Evolutionary conservation across 768 basidiomycete species (phyloP), one percentile per base, ranked within the genome.

Genomic region (Lactarius psammicola): DNA sequence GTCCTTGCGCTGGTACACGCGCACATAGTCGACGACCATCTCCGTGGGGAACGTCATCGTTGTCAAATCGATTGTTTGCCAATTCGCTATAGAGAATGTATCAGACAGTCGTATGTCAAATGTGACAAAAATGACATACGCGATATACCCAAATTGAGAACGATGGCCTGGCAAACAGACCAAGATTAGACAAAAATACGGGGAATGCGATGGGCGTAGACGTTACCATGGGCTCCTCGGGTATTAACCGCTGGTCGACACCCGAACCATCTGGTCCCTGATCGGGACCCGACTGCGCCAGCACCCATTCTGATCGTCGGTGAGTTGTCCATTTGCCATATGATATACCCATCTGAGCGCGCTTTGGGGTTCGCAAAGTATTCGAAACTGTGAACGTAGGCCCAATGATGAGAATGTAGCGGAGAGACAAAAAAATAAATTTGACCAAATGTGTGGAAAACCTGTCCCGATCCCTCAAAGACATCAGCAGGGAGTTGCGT

Each of bases 21-120:
- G 82, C 46, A 94, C 86, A 73, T 92, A 94, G 74, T 94, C 90
- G 42, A 93, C 76, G 46, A 82, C 78, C 79, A 92, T 81, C 69
- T 86, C 84, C 0, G 85, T 83, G 0, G 90, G 90, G 80, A 90
- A 91, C 28, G 75, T 74, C 80, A 92, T 80, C 51, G 87, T 81
- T 28, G 77, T 61, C 49, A 81, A 64, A 62, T 87, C 82, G 66
- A 85, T 80, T 3, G 76, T 75, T 67, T 92, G 90, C 85, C 92
- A 94, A 69, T 84, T 86, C 36, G 80, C 85, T 81, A 72, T 33
- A 38, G 31, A 7, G n/a, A 20, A 15, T 33, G 56, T 33, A 34
- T n/a, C 20, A 57, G 26, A 40, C 49, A 59, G 31, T 8, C 30
- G 11, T 40, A 56, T 53, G 54, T 23, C 42, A 33, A 31, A 18